Evolutionary conservation across 176 grass and related monocot genomes (phyloP).

Genomic region (Areca catechu): DNA sequence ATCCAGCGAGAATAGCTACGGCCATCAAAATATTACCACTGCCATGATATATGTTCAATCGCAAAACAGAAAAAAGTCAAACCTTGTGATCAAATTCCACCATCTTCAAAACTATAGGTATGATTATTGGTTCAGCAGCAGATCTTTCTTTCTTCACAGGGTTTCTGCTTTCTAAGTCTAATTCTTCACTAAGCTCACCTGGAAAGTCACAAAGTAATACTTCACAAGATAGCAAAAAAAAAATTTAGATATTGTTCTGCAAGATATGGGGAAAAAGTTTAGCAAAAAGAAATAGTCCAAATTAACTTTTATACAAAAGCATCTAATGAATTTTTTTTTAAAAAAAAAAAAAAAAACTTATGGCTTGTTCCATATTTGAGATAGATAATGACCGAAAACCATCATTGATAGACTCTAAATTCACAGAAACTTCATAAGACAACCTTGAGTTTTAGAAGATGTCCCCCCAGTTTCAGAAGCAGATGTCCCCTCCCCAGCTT

Average conservation of each 20-base stretch:
- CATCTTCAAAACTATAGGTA: conserved; percentile 92
- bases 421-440: neutral
- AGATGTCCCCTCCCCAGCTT: conserved; percentile 17
- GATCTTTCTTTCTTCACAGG: conserved; percentile 47
- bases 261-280: conserved; percentile 4
- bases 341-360: neutral
- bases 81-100: conserved; percentile 99
- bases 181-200: conserved; percentile 47
- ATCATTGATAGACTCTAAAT: conserved; percentile 16
- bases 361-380: neutral
- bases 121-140: conserved; percentile 66
- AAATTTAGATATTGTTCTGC: neutral
- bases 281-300: too few species aligned
- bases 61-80: conserved; percentile 1
- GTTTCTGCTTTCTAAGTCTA: conserved; percentile 33
- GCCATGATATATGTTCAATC: too few species aligned
- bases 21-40: too few species aligned
- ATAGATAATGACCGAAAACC: neutral
- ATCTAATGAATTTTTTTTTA: too few species aligned
- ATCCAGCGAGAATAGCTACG: too few species aligned
- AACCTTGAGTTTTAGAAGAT: conserved; percentile 36
- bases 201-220: conserved; percentile 18
- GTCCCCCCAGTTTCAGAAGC: conserved; percentile 18
- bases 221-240: conserved; percentile 2
- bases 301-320: too few species aligned